Percentiles rank a stretch among this genome's conserved stretches.
These are phyloP conservation scores for Coniochaeta sp. DNA, from an alignment of 2,329 filamentous ascomycete species.

Conservation along the genomic window DNA sequence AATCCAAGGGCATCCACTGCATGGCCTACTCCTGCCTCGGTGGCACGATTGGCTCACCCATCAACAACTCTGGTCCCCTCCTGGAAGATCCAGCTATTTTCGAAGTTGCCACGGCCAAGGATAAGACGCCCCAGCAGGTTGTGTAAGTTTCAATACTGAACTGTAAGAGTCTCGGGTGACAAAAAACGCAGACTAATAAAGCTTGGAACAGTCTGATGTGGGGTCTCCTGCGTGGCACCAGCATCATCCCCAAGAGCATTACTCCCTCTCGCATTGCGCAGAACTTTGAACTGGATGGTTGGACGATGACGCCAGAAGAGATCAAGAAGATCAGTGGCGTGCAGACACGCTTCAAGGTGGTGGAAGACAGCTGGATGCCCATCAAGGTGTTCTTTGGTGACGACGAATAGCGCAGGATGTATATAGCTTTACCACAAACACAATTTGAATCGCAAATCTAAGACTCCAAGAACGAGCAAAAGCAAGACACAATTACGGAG, in stretches of 20 bases:
- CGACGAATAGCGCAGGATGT: slow-evolving; percentile 50
- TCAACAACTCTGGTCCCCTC: slow-evolving; percentile 43
- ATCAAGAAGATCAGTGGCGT: slow-evolving; percentile 59
- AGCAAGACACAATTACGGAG: background rate
- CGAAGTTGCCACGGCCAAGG: slow-evolving; percentile 40
- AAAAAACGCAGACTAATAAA: background rate
- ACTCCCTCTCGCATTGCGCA: slow-evolving; percentile 64
- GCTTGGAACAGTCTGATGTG: slow-evolving; percentile 27
- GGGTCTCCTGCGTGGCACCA: slow-evolving; percentile 36
- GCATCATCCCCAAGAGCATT: slow-evolving; percentile 51
- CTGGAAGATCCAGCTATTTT: slow-evolving; percentile 24
- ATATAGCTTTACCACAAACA: background rate
- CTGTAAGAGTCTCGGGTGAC: background rate
- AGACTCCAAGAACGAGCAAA: too few species aligned
- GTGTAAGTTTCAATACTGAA: background rate
- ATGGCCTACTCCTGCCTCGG: slow-evolving; percentile 53
- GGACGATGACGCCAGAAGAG: slow-evolving; percentile 66
- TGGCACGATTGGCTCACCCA: background rate
- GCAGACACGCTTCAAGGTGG: slow-evolving; percentile 75
- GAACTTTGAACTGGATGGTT: slow-evolving; percentile 71
- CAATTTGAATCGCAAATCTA: too few species aligned
- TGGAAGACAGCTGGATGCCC: slow-evolving; percentile 65
- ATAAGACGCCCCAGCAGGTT: slow-evolving; percentile 51
- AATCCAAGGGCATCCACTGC: slow-evolving; percentile 50
- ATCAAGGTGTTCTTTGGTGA: slow-evolving; percentile 77